phyloP scores from a whole-genome alignment of 2,329 filamentous ascomycete genomes.

The Hypoxylon sp. region DNA sequence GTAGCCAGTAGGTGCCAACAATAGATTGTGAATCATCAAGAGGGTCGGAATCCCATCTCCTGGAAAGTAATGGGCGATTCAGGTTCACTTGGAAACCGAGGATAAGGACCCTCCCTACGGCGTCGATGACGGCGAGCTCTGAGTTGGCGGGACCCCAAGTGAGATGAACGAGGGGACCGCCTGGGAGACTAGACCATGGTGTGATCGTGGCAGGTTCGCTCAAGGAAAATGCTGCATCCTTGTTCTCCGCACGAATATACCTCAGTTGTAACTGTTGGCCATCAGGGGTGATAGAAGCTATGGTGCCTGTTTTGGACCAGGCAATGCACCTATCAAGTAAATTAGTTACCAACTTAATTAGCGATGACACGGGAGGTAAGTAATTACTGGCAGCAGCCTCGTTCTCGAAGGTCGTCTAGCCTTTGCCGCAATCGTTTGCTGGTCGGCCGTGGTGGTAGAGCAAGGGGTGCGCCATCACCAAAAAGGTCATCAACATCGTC shows the following conservation, averaged over 20 bases:
- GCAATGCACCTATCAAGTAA: constrained; percentile 74
- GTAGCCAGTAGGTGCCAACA: constrained; percentile 90
- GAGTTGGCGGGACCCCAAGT: constrained; percentile 82
- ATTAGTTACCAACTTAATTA: constrained; percentile 38
- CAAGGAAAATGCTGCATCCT: constrained; percentile 81
- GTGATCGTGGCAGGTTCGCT: constrained; percentile 77
- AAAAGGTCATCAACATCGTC: constrained; percentile 82
- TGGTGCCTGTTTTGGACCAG: constrained; percentile 90
- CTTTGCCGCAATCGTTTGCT: constrained; percentile 79
- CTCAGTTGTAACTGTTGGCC: constrained; percentile 79
- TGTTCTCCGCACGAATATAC: constrained; percentile 77
- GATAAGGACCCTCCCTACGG: constrained; percentile 82
- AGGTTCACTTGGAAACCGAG: constrained; percentile 79
- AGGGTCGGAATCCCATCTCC: constrained; percentile 76
- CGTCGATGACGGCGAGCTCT: constrained; percentile 88
- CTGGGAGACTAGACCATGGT: constrained; percentile 73
- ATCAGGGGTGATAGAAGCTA: constrained; percentile 84
- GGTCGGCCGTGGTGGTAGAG: constrained; percentile 66
- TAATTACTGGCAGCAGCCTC: constrained; percentile 86
- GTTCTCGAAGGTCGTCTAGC: constrained; percentile 81
- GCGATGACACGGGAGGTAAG: constrained; percentile 44
- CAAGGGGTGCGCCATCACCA: constrained; percentile 75
- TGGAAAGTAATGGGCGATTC: constrained; percentile 77
- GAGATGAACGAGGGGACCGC: constrained; percentile 81
- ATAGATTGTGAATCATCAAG: constrained; percentile 82